Conservation (phyloP, 495 filamentous ascomycete genomes). For the Neurospora tetraspora region DNA sequence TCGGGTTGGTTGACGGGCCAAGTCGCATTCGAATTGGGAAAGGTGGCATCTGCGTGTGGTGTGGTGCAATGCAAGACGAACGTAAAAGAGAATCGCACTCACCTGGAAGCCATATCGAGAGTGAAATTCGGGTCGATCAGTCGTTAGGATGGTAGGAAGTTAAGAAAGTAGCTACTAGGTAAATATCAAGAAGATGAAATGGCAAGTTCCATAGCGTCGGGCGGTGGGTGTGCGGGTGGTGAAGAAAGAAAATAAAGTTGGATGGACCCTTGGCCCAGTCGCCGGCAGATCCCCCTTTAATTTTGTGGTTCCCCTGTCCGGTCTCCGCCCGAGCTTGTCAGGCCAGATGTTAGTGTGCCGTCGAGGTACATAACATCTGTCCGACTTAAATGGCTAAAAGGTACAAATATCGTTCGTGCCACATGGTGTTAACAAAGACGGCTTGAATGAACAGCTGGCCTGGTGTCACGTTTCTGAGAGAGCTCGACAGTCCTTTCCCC, state of each 20-base stretch:
- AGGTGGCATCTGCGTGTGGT: neutral
- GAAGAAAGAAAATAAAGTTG: neutral
- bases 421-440: neutral
- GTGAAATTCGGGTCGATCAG: neutral
- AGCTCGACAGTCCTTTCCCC: neutral
- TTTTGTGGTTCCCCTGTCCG: neutral
- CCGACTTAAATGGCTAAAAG: neutral
- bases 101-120: constrained; percentile 18
- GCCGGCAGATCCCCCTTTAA: neutral
- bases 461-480: neutral
- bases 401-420: neutral
- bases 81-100: neutral
- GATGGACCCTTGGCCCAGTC: neutral
- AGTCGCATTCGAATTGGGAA: neutral
- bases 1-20: neutral
- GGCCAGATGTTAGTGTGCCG: neutral
- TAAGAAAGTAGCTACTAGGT: neutral
- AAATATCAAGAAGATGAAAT: neutral
- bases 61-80: neutral
- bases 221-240: neutral
- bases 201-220: constrained; percentile 1
- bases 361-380: neutral
- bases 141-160: neutral
- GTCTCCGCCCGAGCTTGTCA: neutral
- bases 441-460: neutral